Evolutionary conservation across 2,329 filamentous ascomycete species (phyloP).

Genomic region (Talaromyces sp.): DNA sequence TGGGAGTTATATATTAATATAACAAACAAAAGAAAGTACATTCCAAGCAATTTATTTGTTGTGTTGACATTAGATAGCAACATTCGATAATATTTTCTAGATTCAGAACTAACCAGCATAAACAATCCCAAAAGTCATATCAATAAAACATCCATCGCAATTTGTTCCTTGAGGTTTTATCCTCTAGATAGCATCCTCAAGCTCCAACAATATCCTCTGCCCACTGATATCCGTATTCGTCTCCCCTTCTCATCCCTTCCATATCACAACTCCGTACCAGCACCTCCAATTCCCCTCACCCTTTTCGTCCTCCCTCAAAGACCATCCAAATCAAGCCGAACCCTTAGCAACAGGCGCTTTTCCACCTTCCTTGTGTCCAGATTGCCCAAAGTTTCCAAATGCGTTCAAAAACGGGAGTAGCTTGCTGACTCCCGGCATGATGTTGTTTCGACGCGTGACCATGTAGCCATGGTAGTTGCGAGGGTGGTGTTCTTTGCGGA

Average conservation of each 20-base stretch:
- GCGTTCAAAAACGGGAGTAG: conserved; percentile 2
- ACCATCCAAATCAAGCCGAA: neutral
- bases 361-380: conserved; percentile 4
- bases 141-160: too few relatives aligned
- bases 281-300: neutral
- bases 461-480: neutral
- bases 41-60: too few relatives aligned
- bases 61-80: too few relatives aligned
- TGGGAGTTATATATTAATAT: too few relatives aligned
- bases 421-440: conserved; percentile 1
- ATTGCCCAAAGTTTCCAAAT: conserved; percentile 7
- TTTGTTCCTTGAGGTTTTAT: too few relatives aligned
- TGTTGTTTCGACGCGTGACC: neutral
- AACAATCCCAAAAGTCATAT: too few relatives aligned
- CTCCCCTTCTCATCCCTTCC: neutral
- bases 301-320: neutral
- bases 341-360: neutral
- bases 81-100: too few relatives aligned
- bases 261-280: neutral
- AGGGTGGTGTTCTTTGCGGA: neutral
- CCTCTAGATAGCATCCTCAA: neutral
- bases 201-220: neutral
- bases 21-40: too few relatives aligned
- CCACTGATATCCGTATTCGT: neutral
- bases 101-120: too few relatives aligned